These are phyloP conservation scores for Spergularia marina DNA, from an alignment of 148 eudicot species.

Conservation along the genomic window DNA sequence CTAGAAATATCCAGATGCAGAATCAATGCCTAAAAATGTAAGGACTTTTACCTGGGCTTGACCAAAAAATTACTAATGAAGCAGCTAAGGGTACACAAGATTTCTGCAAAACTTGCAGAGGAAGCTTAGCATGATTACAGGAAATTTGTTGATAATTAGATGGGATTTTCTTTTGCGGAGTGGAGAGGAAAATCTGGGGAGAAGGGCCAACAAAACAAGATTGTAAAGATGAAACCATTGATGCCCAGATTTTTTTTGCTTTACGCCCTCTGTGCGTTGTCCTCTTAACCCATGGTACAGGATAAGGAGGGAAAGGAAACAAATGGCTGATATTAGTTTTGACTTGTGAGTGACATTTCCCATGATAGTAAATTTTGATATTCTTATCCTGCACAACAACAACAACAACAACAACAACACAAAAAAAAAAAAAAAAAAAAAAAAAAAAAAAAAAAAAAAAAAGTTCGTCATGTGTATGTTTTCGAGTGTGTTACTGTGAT, in stretches of 20 bases:
- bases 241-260: neutral
- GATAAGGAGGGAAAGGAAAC: slow-evolving; percentile 22
- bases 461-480: too few species aligned
- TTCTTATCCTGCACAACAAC: too few species aligned
- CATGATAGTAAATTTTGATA: too few species aligned
- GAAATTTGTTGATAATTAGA: neutral
- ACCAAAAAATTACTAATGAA: slow-evolving; percentile 51
- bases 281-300: neutral
- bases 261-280: neutral
- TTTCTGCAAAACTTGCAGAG: slow-evolving; percentile 30
- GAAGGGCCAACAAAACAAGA: slow-evolving; percentile 28
- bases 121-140: neutral
- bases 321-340: slow-evolving; percentile 18
- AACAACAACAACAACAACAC: too few species aligned
- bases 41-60: slow-evolving; percentile 54
- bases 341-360: neutral
- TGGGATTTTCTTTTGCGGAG: slow-evolving; percentile 2
- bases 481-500: neutral
- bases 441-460: too few species aligned
- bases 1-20: neutral
- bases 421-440: too few species aligned
- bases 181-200: slow-evolving; percentile 16
- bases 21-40: neutral
- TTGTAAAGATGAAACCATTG: slow-evolving; percentile 43
- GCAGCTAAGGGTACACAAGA: slow-evolving; percentile 49